These are phyloP conservation scores for Pseudonectria foliicola DNA, from an alignment of 2,329 filamentous ascomycete species.

Conservation along the genomic window DNA sequence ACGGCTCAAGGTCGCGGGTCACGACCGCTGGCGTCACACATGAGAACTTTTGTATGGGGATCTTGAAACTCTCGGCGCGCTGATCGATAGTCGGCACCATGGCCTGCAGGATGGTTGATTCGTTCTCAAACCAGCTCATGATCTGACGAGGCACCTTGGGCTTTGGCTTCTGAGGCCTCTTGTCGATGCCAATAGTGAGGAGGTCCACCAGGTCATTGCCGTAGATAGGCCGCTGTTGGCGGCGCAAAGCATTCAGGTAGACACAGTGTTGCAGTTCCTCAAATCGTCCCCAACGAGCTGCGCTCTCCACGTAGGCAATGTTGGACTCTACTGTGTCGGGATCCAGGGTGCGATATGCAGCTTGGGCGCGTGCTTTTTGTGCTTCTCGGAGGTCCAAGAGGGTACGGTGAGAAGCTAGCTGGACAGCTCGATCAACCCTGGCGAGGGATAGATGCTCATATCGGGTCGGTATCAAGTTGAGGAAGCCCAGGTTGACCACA, in stretches of 20 bases:
- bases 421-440: slow-evolving; percentile 48
- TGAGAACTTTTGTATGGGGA: slow-evolving; percentile 76
- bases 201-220: slow-evolving; percentile 72
- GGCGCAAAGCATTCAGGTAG: slow-evolving; percentile 73
- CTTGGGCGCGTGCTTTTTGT: slow-evolving; percentile 56
- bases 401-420: slow-evolving; percentile 62
- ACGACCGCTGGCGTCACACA: slow-evolving; percentile 88
- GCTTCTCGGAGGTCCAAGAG: slow-evolving; percentile 65
- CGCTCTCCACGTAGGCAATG: slow-evolving; percentile 65
- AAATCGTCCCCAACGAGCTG: slow-evolving; percentile 60
- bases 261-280: slow-evolving; percentile 75
- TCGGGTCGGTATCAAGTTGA: slow-evolving; percentile 69
- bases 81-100: slow-evolving; percentile 70
- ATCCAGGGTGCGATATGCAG: slow-evolving; percentile 49
- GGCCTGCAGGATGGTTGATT: slow-evolving; percentile 54
- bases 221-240: slow-evolving; percentile 74
- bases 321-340: slow-evolving; percentile 62
- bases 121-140: slow-evolving; percentile 68
- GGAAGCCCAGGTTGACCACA: slow-evolving; percentile 63
- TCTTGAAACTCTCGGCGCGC: slow-evolving; percentile 65
- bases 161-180: slow-evolving; percentile 51
- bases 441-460: slow-evolving; percentile 57
- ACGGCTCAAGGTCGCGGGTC: slow-evolving; percentile 64
- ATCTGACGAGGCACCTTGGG: slow-evolving; percentile 56
- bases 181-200: slow-evolving; percentile 56